These are phyloP conservation scores for Kalanchoe fedtschenkoi DNA, from an alignment of 164 flowering plant species.

Conservation along the genomic window DNA sequence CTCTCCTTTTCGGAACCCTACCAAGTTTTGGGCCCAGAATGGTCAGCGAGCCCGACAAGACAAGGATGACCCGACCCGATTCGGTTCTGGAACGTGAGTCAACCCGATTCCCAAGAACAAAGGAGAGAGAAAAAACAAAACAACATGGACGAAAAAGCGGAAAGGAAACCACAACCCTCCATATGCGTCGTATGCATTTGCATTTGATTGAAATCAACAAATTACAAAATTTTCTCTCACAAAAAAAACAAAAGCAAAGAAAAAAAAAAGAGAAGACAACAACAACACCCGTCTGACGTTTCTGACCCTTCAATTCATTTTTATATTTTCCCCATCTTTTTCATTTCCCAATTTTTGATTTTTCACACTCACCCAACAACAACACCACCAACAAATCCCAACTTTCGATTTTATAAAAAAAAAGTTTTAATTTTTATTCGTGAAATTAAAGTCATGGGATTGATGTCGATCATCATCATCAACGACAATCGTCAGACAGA, in stretches of 20 bases:
- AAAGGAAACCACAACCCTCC: not conserved
- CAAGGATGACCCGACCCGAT: no score
- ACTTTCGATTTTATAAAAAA: not conserved
- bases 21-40: no score
- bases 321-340: not conserved
- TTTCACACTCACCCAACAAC: not conserved
- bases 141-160: not conserved
- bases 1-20: no score
- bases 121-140: conserved; percentile 9
- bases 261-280: no score
- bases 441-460: not conserved
- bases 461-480: not conserved
- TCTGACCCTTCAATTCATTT: not conserved
- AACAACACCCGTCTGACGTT: no score
- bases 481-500: not conserved
- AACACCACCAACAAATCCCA: not conserved
- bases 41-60: no score
- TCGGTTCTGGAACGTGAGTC: not conserved
- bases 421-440: conserved; percentile 5
- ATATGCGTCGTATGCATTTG: no score
- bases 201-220: not conserved
- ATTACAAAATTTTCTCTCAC: no score
- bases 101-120: conserved; percentile 4
- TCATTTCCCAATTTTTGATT: conserved; percentile 1
- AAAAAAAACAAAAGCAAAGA: no score